Base-by-base conservation (phyloP, 163 green algal species). In the Scenedesmus sp. region DNA sequence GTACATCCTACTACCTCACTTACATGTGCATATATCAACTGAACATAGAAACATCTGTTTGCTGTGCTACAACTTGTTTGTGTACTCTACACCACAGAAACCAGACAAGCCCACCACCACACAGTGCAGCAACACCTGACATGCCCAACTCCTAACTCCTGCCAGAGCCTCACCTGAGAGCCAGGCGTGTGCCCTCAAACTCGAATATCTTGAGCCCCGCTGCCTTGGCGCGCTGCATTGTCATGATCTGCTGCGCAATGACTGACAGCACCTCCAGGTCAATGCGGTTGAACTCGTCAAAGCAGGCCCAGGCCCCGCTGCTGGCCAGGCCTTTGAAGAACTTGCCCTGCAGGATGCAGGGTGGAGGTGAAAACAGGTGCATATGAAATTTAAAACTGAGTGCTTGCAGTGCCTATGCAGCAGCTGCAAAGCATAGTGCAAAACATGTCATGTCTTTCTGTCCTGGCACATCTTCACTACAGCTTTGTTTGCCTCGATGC, bases 251-350 rank as follows among this genome's bases (percentile, higher is more conserved):
- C 92, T 97, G 95, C 46, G 95, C 95, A 59, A 98, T 95, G 3
- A 92, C 88, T 54, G 23, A 66, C 62, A 92, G 82, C 88, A 92
- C 96, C 93, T 98, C 93, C 76, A 96, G 93, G 84, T 95, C 92
- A 66, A 95, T 96, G 84, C 97, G 95, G 93, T 98, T 98, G 94
- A 98, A 98, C 93, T 98, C 96, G 79, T 98, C 96, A 92, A 98
- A 98, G 95, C 97, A 98, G 12, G 96, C 96, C 97, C 96, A 98
- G 8, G 97, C 96, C 57, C 97, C 96, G 23, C 91, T 94, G 67
- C 89, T 94, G 18, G 97, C 97, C 13, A 98, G 94, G 6, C 96
- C 97, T 88, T 97, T 97, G 93, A 98, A 97, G 93, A 98, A 97
- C 94, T 97, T 98, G 89, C 94, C 94, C 93, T 95, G 70, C 12